Conservation (phyloP, 106 monocot genomes). For the Narthecium ossifragum region DNA sequence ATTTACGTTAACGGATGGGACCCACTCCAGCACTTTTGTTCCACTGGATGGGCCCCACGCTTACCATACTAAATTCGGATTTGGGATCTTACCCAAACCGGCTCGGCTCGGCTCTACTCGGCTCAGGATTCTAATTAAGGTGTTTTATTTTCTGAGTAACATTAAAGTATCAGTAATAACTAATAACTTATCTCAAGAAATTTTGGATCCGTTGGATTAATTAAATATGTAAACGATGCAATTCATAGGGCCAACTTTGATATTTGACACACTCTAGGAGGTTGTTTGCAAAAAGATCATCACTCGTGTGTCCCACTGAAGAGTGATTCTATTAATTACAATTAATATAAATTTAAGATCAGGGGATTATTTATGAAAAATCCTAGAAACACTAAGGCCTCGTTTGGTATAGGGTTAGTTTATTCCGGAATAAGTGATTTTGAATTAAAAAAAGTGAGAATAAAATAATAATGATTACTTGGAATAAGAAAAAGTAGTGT, state of each 20-base stretch:
- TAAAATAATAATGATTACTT: no score
- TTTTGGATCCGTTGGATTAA: not conserved
- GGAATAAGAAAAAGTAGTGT: no score
- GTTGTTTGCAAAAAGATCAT: not conserved
- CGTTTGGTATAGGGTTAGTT: no score
- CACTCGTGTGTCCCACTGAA: no score
- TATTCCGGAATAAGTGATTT: no score
- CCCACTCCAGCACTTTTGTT: not conserved
- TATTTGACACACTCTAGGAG: not conserved
- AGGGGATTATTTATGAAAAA: no score
- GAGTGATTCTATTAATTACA: no score
- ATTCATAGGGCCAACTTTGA: no score
- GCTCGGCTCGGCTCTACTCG: not conserved
- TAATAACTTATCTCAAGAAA: not conserved
- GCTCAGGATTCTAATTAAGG: not conserved
- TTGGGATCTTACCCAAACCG: no score
- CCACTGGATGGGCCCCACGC: not conserved
- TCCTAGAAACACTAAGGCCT: no score
- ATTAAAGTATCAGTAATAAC: not conserved
- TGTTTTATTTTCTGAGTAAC: not conserved
- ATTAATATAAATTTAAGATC: no score
- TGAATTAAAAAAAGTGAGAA: no score
- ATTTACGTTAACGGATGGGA: not conserved
- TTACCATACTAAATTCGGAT: not conserved
- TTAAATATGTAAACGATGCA: not conserved